Evolutionary conservation across 805 yeast species (phyloP).

Genomic region (Hanseniaspora lachancei): DNA sequence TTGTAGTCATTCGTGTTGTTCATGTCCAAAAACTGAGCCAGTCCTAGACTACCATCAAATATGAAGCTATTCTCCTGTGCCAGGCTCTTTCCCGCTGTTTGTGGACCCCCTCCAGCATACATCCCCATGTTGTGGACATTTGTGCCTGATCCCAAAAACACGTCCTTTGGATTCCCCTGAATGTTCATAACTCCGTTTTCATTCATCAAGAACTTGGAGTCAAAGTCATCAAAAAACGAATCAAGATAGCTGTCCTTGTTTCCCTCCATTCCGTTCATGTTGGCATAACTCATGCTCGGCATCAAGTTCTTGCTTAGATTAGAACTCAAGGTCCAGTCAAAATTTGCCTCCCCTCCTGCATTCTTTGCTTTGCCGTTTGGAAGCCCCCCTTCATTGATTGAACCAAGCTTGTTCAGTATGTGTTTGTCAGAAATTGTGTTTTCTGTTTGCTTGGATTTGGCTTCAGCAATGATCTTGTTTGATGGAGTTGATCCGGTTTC

Average conservation of each 20-base stretch:
- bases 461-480: background rate
- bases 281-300: background rate
- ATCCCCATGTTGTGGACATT: background rate
- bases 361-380: background rate
- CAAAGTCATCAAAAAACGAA: background rate
- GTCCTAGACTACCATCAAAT: conserved; percentile 71
- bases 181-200: background rate
- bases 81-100: background rate
- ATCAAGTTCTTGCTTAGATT: background rate
- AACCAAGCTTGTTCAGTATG: background rate
- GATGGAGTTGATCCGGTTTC: background rate
- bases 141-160: background rate
- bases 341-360: background rate
- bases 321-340: conserved; percentile 1
- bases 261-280: background rate
- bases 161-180: background rate
- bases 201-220: background rate
- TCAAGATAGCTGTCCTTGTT: background rate
- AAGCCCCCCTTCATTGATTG: background rate
- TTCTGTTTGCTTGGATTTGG: background rate
- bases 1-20: background rate
- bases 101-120: background rate
- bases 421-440: background rate
- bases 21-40: conserved; percentile 52
- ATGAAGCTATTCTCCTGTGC: conserved; percentile 31